Base-by-base conservation (phyloP, 2,329 filamentous ascomycete genomes). In the Penicillium sp. region DNA sequence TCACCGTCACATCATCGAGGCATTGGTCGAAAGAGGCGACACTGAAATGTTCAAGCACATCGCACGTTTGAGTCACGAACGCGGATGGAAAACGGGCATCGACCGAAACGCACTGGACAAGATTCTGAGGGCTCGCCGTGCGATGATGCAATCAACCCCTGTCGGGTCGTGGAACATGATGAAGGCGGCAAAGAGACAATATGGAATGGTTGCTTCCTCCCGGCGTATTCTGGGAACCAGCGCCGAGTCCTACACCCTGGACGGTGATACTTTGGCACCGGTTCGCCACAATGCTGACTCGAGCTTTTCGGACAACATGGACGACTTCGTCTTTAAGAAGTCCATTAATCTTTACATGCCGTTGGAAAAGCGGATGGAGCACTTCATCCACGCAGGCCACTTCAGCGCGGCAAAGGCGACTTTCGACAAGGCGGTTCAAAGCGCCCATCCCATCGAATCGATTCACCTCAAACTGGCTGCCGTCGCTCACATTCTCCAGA, bases 81-180 rank as follows among this genome's bases (percentile, higher is more conserved):
- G 58, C 4, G 42, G 58, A 35, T 75, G 73, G 73, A 64, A 69
- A 5, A 57, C 71, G 3, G 53, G 54, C 1, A 46, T 74, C 13
- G 54, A 69, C 27, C 58, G 69, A 16, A 51, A 63, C 5, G 53
- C 65, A 18, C 66, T 73, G 30, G 25, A 67, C 30, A 63, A 68
- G 10, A 61, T 69, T n/a, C 28, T 74, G n/a, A 67, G 64, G 16
- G 51, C 50, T n/a, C 68, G 69, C 18, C 69, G 65, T 11, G 54
- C 67, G n/a, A 61, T 68, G 41, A 65, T 69, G 48, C 66, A 71
- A 51, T 58, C 65, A 14, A 62, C 64, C 6, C 69, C 70, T 1
- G 63, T 68, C 14, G 70, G 73, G 5, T 63, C 73, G 44, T 74
- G 72, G 71, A 65, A 70, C 39, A 70, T 74, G 69, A 61, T 73